These are phyloP conservation scores for Allium fistulosum DNA, from an alignment of 106 monocot genomes.

Conservation along the genomic window DNA sequence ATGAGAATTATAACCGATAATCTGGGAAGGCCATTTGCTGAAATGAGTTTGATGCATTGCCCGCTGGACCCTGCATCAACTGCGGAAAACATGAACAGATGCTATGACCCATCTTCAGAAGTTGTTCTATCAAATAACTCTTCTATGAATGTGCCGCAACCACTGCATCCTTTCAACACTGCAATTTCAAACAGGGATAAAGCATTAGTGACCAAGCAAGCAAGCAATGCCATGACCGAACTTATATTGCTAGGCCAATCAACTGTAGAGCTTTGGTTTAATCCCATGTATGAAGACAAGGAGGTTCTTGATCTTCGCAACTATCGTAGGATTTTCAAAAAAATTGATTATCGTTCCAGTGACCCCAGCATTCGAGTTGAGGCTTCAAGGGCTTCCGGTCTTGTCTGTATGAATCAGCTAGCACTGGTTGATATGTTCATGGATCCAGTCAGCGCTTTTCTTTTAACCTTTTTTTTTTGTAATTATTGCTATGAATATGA, in stretches of 20 bases:
- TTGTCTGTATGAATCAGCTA: constrained; percentile 47
- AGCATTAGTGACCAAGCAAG: constrained; percentile 70
- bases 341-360: constrained; percentile 20
- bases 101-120: too few species aligned
- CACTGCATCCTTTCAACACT: constrained; percentile 21
- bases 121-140: too few species aligned
- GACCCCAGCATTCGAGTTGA: constrained; percentile 34
- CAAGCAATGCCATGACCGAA: constrained; percentile 58
- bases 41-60: too few species aligned
- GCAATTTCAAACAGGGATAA: constrained; percentile 64
- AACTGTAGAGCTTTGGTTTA: constrained; percentile 66
- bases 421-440: constrained; percentile 69
- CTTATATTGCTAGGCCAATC: constrained; percentile 51
- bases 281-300: constrained; percentile 21
- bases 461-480: not conserved
- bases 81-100: too few species aligned
- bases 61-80: too few species aligned
- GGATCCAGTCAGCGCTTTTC: constrained; percentile 47
- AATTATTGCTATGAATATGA: not conserved
- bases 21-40: too few species aligned
- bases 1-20: too few species aligned
- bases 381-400: constrained; percentile 44
- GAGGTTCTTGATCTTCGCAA: constrained; percentile 41
- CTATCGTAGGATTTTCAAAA: constrained; percentile 47
- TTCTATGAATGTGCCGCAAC: too few species aligned